Conservation (phyloP, 176 grass and related monocot genomes). For the Aegilops longissima region DNA sequence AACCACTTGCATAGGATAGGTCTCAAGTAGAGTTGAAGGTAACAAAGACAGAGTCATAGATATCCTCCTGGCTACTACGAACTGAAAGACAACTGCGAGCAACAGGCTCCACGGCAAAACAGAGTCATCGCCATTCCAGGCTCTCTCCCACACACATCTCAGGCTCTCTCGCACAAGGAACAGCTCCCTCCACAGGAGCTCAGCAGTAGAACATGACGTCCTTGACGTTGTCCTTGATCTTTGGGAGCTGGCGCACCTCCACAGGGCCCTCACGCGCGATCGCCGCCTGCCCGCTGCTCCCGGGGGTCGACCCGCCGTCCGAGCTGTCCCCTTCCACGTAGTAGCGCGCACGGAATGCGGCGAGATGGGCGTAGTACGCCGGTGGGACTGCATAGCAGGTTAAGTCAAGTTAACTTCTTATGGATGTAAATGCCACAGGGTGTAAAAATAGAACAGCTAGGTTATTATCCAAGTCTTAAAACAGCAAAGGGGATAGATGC, state of each 20-base stretch:
- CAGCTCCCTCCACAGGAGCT: constrained; percentile 9
- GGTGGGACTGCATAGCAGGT: constrained; percentile 53
- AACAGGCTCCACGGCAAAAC: background rate
- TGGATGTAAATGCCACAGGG: background rate
- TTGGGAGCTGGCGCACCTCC: constrained; percentile 57
- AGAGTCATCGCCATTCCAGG: background rate
- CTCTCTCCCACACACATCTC: background rate
- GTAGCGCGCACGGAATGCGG: constrained; percentile 59
- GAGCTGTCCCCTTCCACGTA: constrained; percentile 64
- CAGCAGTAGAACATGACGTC: constrained; percentile 87
- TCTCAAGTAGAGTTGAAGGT: constrained; percentile 19
- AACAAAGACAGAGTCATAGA: constrained; percentile 22
- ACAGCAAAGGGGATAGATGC: background rate
- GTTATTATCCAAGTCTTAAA: background rate
- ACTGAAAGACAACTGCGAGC: background rate
- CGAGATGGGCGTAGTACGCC: constrained; percentile 71
- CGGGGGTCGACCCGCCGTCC: constrained; percentile 43
- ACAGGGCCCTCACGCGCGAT: constrained; percentile 41
- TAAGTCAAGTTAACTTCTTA: background rate
- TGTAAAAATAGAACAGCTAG: background rate
- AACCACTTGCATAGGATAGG: constrained; percentile 1
- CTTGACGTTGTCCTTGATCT: constrained; percentile 70
- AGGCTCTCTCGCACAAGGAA: background rate
- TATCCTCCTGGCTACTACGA: constrained; percentile 24
- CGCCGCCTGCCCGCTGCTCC: constrained; percentile 16